Conservation (phyloP, 805 yeast species). For the Kodamaea leandrae region DNA sequence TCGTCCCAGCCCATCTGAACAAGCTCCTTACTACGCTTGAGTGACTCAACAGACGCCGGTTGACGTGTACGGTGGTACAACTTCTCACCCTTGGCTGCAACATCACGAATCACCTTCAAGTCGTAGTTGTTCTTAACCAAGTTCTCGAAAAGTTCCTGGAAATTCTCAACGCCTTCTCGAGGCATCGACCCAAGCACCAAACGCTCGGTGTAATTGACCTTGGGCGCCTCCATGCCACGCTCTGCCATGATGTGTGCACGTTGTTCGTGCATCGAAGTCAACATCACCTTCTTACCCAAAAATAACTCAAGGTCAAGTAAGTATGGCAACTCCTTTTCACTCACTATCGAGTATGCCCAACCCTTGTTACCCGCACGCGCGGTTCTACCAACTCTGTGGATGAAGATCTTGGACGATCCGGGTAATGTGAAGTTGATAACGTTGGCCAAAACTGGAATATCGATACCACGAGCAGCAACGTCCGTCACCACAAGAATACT, state of each 20-base stretch:
- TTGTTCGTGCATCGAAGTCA: conserved; percentile 68
- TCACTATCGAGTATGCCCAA: conserved; percentile 92
- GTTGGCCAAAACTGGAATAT: conserved; percentile 93
- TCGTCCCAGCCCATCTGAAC: conserved; percentile 82
- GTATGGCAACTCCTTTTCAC: conserved; percentile 85
- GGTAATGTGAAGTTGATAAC: conserved; percentile 92
- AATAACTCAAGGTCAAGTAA: conserved; percentile 86
- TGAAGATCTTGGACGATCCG: conserved; percentile 85
- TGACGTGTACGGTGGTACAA: conserved; percentile 81
- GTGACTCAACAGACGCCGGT: conserved; percentile 83
- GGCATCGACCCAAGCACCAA: conserved; percentile 84
- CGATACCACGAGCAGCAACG: conserved; percentile 98
- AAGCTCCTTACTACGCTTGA: conserved; percentile 80
- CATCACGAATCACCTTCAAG: conserved; percentile 58
- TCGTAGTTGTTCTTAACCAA: conserved; percentile 66
- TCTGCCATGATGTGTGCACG: conserved; percentile 51
- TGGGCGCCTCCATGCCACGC: conserved; percentile 52
- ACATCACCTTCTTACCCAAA: conserved; percentile 74
- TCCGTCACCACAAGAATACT: conserved; percentile 93
- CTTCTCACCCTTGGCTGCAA: conserved; percentile 84
- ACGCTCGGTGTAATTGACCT: conserved; percentile 66
- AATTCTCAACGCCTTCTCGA: conserved; percentile 62
- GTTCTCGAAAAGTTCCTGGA: conserved; percentile 68
- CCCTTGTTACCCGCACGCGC: conserved; percentile 99
- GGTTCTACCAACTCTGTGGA: conserved; percentile 98